Base-by-base conservation (phyloP, 805 yeast genomes). In the Torulaspora indica region DNA sequence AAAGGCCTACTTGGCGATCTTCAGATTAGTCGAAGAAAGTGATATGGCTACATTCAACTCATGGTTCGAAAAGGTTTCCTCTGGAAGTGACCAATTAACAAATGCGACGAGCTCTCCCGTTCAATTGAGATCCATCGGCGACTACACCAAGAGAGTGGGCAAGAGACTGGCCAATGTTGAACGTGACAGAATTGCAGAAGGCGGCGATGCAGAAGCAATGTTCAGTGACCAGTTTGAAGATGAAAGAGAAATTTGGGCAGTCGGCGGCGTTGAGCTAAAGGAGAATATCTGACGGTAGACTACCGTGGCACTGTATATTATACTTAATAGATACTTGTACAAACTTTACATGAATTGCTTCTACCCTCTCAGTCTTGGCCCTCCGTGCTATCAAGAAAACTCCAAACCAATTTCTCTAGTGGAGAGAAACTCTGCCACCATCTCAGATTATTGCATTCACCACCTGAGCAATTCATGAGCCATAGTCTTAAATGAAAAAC, bases 81-180 rank as follows among this genome's bases (percentile, higher is more conserved):
- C 59, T 18, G 62, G 62, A 20, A 44, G 35, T 12, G 25, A 35
- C 4, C 61, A 68, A 9, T 53, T 73, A 8, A 62, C 70, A 8
- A 63, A 70, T 23, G 68, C 73, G 7, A 71, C 69, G 8, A 70
- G 73, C 7, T 79, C 79, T n/a, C 56, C 71, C 1, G 57, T 85
- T 28, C 83, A 74, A 55, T 60, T 79, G 30, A 77, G 98, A 64
- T 85, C 96, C 0, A 74, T 91, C 51, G 78, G 83, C 18, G 98
- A 91, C 58, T 91, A 87, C 65, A 84, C 95, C 2, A 85, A 79
- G 69, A 79, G 98, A 66, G 96, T 91, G 23, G 97, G 85, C n/a
- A 63, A 73, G 38, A 76, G 97, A 63, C 77, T 91, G 55, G 97
- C 96, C 0, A 72, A 71, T 18, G 89, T 87, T 37, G 96, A 89